These are phyloP conservation scores for Pseudopithomyces chartarum DNA, from an alignment of 2,329 filamentous ascomycete species.

Conservation along the genomic window DNA sequence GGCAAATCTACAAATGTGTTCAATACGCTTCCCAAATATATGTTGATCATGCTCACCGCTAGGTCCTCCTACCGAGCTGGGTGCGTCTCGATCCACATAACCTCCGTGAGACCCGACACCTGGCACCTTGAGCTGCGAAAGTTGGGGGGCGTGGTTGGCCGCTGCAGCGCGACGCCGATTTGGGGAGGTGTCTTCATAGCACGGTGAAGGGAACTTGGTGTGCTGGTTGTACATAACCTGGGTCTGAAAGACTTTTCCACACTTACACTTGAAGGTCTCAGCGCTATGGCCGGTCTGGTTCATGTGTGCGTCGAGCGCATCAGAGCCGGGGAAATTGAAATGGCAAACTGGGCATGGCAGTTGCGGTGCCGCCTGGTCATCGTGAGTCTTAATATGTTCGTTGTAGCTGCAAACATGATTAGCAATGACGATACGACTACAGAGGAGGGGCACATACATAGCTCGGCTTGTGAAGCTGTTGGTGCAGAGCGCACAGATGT, in stretches of 20 bases:
- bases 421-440: background rate
- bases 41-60: background rate
- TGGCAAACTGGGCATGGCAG: conserved; percentile 19
- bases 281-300: conserved; percentile 15
- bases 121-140: background rate
- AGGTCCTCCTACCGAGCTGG: background rate
- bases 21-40: background rate
- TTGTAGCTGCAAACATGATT: background rate
- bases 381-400: conserved; percentile 19
- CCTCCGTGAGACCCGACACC: background rate
- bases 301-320: conserved; percentile 27
- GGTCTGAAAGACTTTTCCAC: conserved; percentile 8
- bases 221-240: conserved; percentile 7
- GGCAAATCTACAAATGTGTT: background rate
- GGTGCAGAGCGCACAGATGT: background rate
- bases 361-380: conserved; percentile 4
- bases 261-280: conserved; percentile 5
- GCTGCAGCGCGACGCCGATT: conserved; percentile 4
- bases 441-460: background rate
- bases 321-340: conserved; percentile 21
- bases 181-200: conserved; percentile 10
- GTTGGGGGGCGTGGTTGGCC: too few relatives aligned
- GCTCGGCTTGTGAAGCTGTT: background rate
- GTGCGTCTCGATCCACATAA: conserved; percentile 17
- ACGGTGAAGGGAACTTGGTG: conserved; percentile 12